Percentiles rank a stretch among this genome's conserved stretches.
Conservation (phyloP, 2,329 filamentous ascomycete species). For the Metarhizium brunneum region DNA sequence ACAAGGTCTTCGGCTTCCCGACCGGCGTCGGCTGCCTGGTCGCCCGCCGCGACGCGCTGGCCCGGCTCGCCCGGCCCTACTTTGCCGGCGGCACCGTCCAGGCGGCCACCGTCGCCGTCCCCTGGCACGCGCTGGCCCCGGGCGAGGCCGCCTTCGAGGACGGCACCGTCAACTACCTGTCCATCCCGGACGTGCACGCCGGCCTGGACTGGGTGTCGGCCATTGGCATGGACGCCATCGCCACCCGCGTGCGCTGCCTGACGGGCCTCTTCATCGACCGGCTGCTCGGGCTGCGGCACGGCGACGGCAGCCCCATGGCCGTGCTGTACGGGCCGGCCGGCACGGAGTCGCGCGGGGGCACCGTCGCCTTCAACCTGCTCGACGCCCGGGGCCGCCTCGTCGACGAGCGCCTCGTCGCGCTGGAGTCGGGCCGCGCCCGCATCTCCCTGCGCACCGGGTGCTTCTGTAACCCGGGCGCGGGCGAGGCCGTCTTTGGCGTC, state of each 20-base stretch:
- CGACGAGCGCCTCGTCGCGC: conserved; percentile 26
- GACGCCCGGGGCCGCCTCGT: conserved; percentile 22
- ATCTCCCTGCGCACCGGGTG: conserved; percentile 32
- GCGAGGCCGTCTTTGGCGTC: conserved; percentile 25
- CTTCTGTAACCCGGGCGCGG: conserved; percentile 32
- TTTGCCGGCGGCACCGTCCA: conserved; percentile 30
- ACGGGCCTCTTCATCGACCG: conserved; percentile 26
- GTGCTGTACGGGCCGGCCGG: conserved; percentile 25
- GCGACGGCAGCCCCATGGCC: conserved; percentile 22
- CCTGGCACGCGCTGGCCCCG: conserved; percentile 20
- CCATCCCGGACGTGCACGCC: conserved; percentile 27
- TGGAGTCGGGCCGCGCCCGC: conserved; percentile 20
- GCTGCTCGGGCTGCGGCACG: conserved; percentile 21
- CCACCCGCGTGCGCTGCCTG: conserved; percentile 24
- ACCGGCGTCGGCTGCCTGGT: conserved; percentile 32
- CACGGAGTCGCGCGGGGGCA: conserved; percentile 22
- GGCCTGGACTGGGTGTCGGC: conserved; percentile 26
- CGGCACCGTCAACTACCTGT: conserved; percentile 29
- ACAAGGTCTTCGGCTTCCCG: conserved; percentile 32
- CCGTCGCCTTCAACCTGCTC: conserved; percentile 29
- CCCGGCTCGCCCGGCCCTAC: conserved; percentile 25
- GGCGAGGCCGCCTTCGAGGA: conserved; percentile 28
- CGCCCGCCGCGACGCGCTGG: conserved; percentile 21
- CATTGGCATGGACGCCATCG: conserved; percentile 19
- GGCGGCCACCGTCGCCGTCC: conserved; percentile 19